Conservation (phyloP, 2,329 filamentous ascomycete species). For the Hawksworthiomyces lignivorus region DNA sequence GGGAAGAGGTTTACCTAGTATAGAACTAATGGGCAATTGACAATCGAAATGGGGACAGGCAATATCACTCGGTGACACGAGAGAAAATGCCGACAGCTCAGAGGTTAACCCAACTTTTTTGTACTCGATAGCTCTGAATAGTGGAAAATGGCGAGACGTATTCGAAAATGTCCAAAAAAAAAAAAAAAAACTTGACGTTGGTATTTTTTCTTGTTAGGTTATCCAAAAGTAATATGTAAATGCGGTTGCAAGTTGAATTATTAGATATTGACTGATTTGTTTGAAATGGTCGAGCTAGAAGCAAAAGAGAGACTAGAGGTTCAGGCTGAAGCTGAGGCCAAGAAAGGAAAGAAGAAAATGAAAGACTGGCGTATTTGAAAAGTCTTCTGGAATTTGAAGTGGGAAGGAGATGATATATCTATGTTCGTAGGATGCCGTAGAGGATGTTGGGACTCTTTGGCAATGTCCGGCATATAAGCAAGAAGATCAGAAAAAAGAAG, state of each 20-base stretch:
- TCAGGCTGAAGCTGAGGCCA: not conserved
- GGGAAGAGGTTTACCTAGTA: too few species aligned
- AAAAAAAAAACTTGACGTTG: too few species aligned
- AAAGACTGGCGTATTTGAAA: not conserved
- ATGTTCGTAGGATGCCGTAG: slow-evolving; percentile 1
- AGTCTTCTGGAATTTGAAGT: not conserved
- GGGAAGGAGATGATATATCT: slow-evolving; percentile 6
- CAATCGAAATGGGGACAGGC: too few species aligned
- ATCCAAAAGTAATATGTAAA: not conserved
- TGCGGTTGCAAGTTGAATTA: not conserved
- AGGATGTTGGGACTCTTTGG: not conserved
- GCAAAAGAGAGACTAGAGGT: slow-evolving; percentile 5
- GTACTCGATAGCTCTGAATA: too few species aligned
- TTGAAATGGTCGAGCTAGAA: too few species aligned
- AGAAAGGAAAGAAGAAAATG: not conserved
- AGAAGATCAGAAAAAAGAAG: not conserved
- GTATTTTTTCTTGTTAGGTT: not conserved
- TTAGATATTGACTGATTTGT: not conserved
- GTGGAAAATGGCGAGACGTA: too few species aligned
- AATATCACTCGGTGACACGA: too few species aligned
- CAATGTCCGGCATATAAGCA: slow-evolving; percentile 1
- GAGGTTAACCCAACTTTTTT: too few species aligned
- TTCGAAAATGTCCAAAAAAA: too few species aligned
- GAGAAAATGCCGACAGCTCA: too few species aligned
- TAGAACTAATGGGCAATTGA: too few species aligned